Conservation (phyloP, 2,329 filamentous ascomycete genomes). For the Pseudogymnoascus sp. region DNA sequence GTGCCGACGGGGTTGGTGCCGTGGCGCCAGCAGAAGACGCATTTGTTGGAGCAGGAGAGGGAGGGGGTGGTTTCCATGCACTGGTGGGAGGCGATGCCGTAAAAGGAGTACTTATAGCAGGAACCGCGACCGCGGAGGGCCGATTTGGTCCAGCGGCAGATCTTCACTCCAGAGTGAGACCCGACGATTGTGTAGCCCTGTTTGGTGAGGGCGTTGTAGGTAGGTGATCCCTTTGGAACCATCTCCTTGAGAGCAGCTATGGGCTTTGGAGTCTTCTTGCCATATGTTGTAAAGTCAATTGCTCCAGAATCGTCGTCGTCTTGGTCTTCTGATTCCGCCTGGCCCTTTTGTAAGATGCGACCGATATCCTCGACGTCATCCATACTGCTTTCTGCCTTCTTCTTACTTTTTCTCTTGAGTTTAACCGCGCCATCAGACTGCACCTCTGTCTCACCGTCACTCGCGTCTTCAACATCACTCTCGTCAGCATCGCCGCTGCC, state of each 20-base stretch:
- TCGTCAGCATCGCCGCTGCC: conserved; percentile 76
- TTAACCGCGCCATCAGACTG: conserved; percentile 55
- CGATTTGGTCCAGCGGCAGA: conserved; percentile 97
- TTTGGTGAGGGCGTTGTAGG: conserved; percentile 82
- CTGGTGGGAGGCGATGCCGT: conserved; percentile 90
- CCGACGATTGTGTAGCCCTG: conserved; percentile 95
- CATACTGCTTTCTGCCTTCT: conserved; percentile 42
- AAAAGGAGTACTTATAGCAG: conserved; percentile 97
- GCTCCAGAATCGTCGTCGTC: conserved; percentile 49
- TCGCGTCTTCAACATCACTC: conserved; percentile 79
- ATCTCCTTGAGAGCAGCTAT: conserved; percentile 64
- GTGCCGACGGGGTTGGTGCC: conserved; percentile 96
- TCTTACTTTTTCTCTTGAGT: conserved; percentile 35
- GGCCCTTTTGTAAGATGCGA: conserved; percentile 48
- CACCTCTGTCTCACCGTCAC: conserved; percentile 76
- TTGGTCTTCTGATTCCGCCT: conserved; percentile 25
- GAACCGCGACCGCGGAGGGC: conserved; percentile 86
- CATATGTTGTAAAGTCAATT: conserved; percentile 78
- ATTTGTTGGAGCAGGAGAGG: conserved; percentile 94
- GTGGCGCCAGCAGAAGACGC: conserved; percentile 97
- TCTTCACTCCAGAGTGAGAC: conserved; percentile 92
- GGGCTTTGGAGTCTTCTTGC: conserved; percentile 39
- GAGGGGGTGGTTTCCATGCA: conserved; percentile 98
- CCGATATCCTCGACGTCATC: conserved; percentile 83
- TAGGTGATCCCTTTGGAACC: conserved; percentile 86